Evolutionary conservation across 352 stramenopile genomes (phyloP), one percentile per base, ranked within the genome.

Genomic region (Phytophthora hibernalis): DNA sequence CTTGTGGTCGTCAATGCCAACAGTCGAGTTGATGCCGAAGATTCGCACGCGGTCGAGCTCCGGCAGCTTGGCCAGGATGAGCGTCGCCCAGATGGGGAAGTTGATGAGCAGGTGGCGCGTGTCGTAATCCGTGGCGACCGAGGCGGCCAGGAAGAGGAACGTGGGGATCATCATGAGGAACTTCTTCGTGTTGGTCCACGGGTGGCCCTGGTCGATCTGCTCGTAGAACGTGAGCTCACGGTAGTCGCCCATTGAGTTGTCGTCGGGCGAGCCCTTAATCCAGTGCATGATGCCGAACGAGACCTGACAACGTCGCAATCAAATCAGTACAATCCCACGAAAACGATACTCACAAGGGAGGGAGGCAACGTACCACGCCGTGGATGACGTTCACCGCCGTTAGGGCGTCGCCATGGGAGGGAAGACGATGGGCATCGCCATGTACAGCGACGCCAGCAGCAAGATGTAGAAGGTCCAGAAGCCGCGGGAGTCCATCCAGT

Each of bases 1-100:
- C 82, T 92, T 92, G 70, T 87, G 68, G 44, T 98, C 95, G 79
- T 98, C 95, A 74, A 98, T 98, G 52, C 96, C 96, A 33, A 96
- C 90, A 20, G 96, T 99, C 47, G 87, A 91, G 79, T 99, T 99
- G 75, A 99, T 99, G 40, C 96, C 96, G 58, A 98, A 97, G 72
- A 98, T 92, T 54, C 96, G 87, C 51, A 99, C 96, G 54, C 95
- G 93, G 71, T 98, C 94, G 63, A 99, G 94, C 62, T 93, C 88
- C 6, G 91, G 92, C 44, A 98, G 68, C 75, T 99, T 99, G 49
- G 91, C 91, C 44, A 98, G 65, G 45, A 99, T 95, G 26, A 96
- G 78, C 54, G 97, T 85, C 6, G 76, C 75, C 92, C 93, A 98
- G 54, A 98, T 90, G 33, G 89, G 79, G 50, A 98, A 83, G 82